Evolutionary conservation across 371 early-diverging fungal genomes (phyloP).

Genomic region (Mucor plumbeus): DNA sequence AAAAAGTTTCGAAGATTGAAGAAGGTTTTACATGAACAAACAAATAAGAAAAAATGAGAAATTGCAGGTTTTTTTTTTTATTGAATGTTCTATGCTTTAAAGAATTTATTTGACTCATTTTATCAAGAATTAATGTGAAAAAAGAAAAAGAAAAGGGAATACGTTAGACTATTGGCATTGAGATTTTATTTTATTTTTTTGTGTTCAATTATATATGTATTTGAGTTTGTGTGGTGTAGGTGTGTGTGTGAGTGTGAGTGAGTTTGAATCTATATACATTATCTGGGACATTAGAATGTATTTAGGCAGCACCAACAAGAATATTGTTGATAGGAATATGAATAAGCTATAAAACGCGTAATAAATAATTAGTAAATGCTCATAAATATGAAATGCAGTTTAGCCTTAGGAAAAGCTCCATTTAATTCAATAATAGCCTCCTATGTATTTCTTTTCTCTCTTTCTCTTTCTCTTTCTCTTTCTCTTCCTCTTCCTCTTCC

Average conservation of each 20-base stretch:
- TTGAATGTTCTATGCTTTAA: too few species aligned
- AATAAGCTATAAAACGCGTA: constrained; percentile 66
- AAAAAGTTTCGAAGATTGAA: constrained; percentile 5
- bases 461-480: background rate
- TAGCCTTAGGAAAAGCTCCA: background rate
- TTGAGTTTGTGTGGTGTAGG: background rate
- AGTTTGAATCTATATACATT: constrained; percentile 21
- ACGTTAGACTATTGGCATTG: background rate
- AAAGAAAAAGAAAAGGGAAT: background rate
- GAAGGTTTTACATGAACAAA: background rate
- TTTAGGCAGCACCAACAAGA: constrained; percentile 82
- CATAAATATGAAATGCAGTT: background rate
- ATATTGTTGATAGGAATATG: constrained; percentile 99
- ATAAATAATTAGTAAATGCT: background rate
- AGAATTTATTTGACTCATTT: background rate
- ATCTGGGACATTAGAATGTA: background rate
- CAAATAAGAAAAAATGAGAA: background rate
- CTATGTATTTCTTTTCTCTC: background rate
- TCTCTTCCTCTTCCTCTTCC: background rate
- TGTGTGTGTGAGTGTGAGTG: background rate
- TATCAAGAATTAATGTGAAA: background rate
- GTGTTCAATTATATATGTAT: background rate
- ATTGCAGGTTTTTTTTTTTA: too few species aligned
- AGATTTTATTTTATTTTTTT: constrained; percentile 3
- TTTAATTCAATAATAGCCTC: too few species aligned